These are phyloP conservation scores for Hypoxylon sp. DNA, from an alignment of 2,329 filamentous ascomycete genomes.

Conservation along the genomic window DNA sequence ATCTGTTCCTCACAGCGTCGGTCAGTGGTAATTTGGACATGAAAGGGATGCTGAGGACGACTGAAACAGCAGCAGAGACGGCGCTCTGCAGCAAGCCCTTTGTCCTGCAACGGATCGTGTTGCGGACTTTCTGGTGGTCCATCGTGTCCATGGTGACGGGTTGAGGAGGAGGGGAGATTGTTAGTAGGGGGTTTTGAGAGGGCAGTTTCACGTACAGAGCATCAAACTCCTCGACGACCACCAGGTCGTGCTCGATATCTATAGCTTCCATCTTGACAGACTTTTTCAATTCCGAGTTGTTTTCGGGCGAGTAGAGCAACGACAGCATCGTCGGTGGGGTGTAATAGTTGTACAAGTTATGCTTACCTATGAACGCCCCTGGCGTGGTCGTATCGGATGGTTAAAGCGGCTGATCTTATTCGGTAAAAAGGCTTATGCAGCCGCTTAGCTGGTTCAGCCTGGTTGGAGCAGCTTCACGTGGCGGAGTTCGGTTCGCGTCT, in stretches of 20 bases:
- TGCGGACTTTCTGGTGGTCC: constrained; percentile 29
- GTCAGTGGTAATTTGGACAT: constrained; percentile 34
- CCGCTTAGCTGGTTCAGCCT: constrained; percentile 42
- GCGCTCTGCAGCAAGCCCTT: constrained; percentile 37
- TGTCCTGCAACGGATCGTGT: constrained; percentile 31
- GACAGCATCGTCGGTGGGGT: constrained; percentile 41
- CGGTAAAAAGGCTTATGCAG: constrained; percentile 32
- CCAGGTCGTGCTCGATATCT: constrained; percentile 59
- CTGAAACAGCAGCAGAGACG: constrained; percentile 35
- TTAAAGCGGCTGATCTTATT: constrained; percentile 34
- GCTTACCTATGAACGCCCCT: constrained; percentile 3
- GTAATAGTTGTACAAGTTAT: constrained; percentile 37
- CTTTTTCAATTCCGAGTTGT: constrained; percentile 26
- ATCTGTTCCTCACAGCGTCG: constrained; percentile 45
- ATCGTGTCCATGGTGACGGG: constrained; percentile 20
- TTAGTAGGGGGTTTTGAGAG: constrained; percentile 23
- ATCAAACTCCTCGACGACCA: constrained; percentile 69
- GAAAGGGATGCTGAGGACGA: constrained; percentile 37
- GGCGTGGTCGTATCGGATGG: constrained; percentile 25
- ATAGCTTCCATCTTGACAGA: constrained; percentile 49
- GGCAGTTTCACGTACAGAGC: constrained; percentile 62
- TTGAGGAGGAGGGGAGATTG: constrained; percentile 9
- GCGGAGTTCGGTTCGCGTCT: constrained; percentile 42
- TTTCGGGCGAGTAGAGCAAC: constrained; percentile 37
- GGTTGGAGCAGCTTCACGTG: constrained; percentile 43